Base-by-base conservation (phyloP, 2,329 filamentous ascomycete genomes). In the Apiospora phragmitis region DNA sequence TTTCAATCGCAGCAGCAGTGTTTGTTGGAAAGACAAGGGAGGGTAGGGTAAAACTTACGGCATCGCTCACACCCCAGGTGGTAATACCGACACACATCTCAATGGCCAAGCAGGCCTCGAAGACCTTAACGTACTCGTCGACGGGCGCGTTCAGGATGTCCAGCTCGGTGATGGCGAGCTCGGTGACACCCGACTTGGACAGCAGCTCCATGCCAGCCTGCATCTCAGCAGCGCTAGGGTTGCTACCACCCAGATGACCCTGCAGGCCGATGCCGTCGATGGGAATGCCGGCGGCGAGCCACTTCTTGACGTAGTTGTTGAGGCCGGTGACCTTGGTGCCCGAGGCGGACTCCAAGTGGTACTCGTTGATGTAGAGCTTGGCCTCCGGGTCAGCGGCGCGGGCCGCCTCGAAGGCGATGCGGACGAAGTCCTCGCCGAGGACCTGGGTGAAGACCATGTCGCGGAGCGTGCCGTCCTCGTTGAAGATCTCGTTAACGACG, bases 281-380 rank as follows among this genome's bases (percentile, higher is more conserved):
- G 49, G 86, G 87, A 16, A 89, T 78, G 65, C 88, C 88, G 0
- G 80, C 82, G 0, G 81, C 83, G 70, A 84, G 75, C 85, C 85
- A 88, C 71, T 84, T 81, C 70, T 83, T 83, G 70, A 90, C 87
- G 68, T 87, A 80, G 32, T 76, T 75, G 9, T 84, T 81, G 79
- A 89, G 84, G 55, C 82, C 83, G 32, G 76, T 80, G 68, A 82
- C 73, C 82, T 93, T 93, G 72, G 86, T 81, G 74, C 87, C 87
- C 71, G 75, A 84, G 26, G 89, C 85, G 47, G 79, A 83, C 80
- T 91, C 90, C 69, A 91, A 85, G 80, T 91, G 91, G 80, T 85
- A 88, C 76, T 93, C 91, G 79, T 93, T 93, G 81, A 93, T 91
- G 83, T 92, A 94, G 42, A 93, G 85, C 81, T 90, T 91, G 1